Evolutionary conservation across 495 filamentous ascomycete species (phyloP).

Genomic region (Eremomyces bilateralis): DNA sequence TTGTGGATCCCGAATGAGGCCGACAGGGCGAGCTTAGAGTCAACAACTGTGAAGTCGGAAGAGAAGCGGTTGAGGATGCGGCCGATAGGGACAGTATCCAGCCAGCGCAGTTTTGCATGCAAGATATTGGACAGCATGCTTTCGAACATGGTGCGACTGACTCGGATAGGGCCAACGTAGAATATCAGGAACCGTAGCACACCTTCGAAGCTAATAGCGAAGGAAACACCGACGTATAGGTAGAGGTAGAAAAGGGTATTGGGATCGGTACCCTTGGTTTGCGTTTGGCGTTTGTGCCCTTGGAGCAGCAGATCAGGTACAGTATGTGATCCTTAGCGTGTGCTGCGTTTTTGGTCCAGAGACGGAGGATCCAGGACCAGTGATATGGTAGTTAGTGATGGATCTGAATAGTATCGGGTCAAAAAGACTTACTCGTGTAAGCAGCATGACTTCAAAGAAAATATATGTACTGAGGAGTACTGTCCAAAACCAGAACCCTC

Average conservation of each 20-base stretch:
- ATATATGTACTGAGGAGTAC: conserved; percentile 30
- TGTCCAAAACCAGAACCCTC: conserved; percentile 40
- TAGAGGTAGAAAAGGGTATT: conserved; percentile 39
- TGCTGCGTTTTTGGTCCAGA: conserved; percentile 1
- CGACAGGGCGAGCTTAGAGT: conserved; percentile 39
- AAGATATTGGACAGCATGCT: conserved; percentile 41
- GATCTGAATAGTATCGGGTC: too few relatives aligned
- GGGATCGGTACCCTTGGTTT: conserved; percentile 1
- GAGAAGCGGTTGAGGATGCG: conserved; percentile 65
- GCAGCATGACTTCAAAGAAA: conserved; percentile 25
- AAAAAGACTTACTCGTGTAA: conserved; percentile 23
- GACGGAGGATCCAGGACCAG: conserved; percentile 1
- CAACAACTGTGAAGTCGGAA: conserved; percentile 50
- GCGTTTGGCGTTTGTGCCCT: conserved; percentile 15
- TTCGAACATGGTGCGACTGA: conserved; percentile 42
- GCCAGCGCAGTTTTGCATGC: conserved; percentile 49
- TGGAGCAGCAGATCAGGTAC: neutral
- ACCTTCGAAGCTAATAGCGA: conserved; percentile 31
- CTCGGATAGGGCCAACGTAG: conserved; percentile 35
- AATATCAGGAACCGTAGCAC: conserved; percentile 34
- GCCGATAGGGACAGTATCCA: conserved; percentile 63
- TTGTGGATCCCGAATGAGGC: conserved; percentile 32
- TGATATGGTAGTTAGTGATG: conserved; percentile 1
- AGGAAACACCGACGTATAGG: conserved; percentile 40
- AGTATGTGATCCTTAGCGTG: neutral